A percentile compares a stretch with the other conserved stretches of the same genome.
These are phyloP conservation scores for Fusarium tupiense DNA, from an alignment of 2,329 filamentous ascomycete species.

Conservation along the genomic window DNA sequence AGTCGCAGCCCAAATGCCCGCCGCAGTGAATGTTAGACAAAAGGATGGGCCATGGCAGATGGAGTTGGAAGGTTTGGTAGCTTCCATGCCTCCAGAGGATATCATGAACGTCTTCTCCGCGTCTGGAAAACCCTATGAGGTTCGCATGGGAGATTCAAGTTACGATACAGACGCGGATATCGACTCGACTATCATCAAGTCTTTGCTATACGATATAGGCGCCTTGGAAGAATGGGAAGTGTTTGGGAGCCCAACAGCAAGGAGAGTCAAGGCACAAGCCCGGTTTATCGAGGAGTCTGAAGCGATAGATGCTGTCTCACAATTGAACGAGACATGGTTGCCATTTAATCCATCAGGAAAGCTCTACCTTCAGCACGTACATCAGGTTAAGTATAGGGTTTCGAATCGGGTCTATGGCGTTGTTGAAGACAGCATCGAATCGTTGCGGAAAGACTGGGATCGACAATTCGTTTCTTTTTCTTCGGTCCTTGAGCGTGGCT, in stretches of 20 bases:
- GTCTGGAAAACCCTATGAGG: background rate
- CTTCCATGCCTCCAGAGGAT: background rate
- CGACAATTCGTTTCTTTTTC: slow-evolving; percentile 26
- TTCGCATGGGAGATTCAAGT: slow-evolving; percentile 17
- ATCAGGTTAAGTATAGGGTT: slow-evolving; percentile 53
- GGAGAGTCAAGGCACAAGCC: slow-evolving; percentile 52
- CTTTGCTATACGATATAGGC: slow-evolving; percentile 46
- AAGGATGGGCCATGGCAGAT: slow-evolving; percentile 3
- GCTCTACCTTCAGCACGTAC: slow-evolving; percentile 50
- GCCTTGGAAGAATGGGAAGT: slow-evolving; percentile 49
- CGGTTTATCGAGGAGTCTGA: slow-evolving; percentile 51
- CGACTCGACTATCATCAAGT: slow-evolving; percentile 39
- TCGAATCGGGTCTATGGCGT: slow-evolving; percentile 46
- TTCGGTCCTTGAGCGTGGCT: slow-evolving; percentile 5
- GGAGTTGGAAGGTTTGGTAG: background rate
- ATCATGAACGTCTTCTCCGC: slow-evolving; percentile 1
- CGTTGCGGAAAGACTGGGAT: slow-evolving; percentile 44
- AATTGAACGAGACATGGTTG: slow-evolving; percentile 46
- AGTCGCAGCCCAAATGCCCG: background rate
- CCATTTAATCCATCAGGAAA: slow-evolving; percentile 45
- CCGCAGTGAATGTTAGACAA: background rate
- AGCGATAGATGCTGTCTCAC: slow-evolving; percentile 47
- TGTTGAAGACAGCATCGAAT: slow-evolving; percentile 43
- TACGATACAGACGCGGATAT: slow-evolving; percentile 39
- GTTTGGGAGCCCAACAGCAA: slow-evolving; percentile 37